Evolutionary conservation across 371 early-diverging fungal genomes (phyloP).

Genomic region (Parasitella parasitica): DNA sequence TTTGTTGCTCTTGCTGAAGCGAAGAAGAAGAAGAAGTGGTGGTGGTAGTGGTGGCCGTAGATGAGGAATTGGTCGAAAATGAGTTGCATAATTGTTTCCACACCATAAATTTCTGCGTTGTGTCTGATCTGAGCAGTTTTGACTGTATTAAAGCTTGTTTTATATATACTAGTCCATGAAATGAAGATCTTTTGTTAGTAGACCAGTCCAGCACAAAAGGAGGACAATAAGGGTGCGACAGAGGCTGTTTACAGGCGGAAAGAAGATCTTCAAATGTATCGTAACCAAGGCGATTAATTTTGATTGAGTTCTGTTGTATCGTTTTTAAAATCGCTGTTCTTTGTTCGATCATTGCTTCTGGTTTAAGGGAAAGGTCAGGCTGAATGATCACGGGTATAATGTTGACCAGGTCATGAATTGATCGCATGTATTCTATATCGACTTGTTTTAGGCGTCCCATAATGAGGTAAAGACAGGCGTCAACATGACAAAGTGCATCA

Average conservation of each 20-base stretch:
- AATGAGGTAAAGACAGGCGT: conserved; percentile 68
- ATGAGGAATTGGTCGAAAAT: background rate
- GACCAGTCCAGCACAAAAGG: conserved; percentile 22
- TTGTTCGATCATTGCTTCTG: conserved; percentile 10
- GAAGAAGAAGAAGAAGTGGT: background rate
- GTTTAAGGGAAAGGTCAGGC: conserved; percentile 44
- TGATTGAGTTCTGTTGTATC: conserved; percentile 9
- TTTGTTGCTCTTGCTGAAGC: conserved; percentile 5
- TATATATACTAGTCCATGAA: conserved; percentile 14
- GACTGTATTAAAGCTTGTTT: conserved; percentile 8
- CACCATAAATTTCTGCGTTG: conserved; percentile 9
- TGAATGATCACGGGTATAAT: conserved; percentile 67
- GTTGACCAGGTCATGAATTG: conserved; percentile 57
- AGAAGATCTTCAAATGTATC: conserved; percentile 4
- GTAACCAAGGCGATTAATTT: conserved; percentile 9
- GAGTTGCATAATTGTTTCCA: conserved; percentile 9
- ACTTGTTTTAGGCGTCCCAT: conserved; percentile 66
- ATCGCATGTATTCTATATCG: conserved; percentile 74
- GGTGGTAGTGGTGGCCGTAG: background rate
- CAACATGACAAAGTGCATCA: conserved; percentile 62
- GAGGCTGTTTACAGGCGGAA: conserved; percentile 5
- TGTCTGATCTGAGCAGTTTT: conserved; percentile 2
- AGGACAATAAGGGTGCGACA: background rate
- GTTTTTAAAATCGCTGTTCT: conserved; percentile 2
- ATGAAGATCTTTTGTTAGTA: background rate